Evolutionary conservation across 192 early-diverging fungal genomes (phyloP).

Genomic region (Spizellomyces sp.): DNA sequence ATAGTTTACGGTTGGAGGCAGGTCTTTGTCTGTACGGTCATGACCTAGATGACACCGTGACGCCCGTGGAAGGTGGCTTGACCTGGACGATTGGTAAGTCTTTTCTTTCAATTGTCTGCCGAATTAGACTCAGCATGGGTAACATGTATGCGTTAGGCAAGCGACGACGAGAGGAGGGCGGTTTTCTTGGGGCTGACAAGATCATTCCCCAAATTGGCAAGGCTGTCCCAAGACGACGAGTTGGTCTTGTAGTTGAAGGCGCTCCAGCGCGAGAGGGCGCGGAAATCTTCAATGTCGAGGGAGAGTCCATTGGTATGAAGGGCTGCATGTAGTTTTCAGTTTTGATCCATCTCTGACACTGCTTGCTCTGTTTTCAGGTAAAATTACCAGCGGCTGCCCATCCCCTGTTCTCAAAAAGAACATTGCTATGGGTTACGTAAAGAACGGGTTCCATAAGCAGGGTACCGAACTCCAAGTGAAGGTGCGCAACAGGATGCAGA

Average conservation of each 20-base stretch:
- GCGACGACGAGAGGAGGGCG: constrained; percentile 83
- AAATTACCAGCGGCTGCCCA: constrained; percentile 91
- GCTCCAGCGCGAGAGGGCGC: constrained; percentile 81
- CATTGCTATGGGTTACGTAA: constrained; percentile 96
- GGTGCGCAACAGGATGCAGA: constrained; percentile 84
- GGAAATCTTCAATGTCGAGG: constrained; percentile 27
- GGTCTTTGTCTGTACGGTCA: constrained; percentile 97
- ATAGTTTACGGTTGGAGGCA: constrained; percentile 93
- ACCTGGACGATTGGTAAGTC: constrained; percentile 89
- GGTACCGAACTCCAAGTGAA: constrained; percentile 91
- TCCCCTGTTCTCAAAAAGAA: constrained; percentile 91
- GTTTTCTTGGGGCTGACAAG: constrained; percentile 86
- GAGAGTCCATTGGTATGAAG: constrained; percentile 34
- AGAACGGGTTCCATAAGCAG: constrained; percentile 83
- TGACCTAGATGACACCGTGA: constrained; percentile 89
- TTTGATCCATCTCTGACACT: constrained; percentile 52
- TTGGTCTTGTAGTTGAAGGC: constrained; percentile 89
- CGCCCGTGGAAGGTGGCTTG: constrained; percentile 91
- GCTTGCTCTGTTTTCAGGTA: constrained; percentile 56
- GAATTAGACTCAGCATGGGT: background rate
- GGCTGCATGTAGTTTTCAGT: constrained; percentile 2
- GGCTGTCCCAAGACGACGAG: constrained; percentile 67
- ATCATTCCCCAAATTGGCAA: constrained; percentile 87
- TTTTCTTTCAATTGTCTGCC: background rate
- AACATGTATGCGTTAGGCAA: constrained; percentile 54